phyloP scores from a whole-genome alignment of 2,329 filamentous ascomycete genomes.

The Fonsecaea pugnacius region DNA sequence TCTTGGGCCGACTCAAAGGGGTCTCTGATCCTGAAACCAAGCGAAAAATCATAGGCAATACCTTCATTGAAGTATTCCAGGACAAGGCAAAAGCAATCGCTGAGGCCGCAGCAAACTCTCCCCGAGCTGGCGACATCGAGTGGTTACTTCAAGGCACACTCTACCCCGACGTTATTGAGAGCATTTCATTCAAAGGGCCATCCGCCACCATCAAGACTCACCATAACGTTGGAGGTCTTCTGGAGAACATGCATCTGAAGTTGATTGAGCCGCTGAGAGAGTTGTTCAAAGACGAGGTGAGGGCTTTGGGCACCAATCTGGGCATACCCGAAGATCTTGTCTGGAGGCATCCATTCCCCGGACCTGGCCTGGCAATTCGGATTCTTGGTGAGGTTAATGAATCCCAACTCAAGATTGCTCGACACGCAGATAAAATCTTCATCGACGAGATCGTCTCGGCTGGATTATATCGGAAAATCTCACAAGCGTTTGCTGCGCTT shows the following conservation, averaged over 20 bases:
- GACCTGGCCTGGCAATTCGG: conserved; percentile 74
- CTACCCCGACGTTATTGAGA: conserved; percentile 75
- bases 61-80: conserved; percentile 83
- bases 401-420: conserved; percentile 76
- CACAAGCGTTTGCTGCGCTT: conserved; percentile 72
- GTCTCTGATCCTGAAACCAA: conserved; percentile 82
- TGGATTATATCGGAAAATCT: conserved; percentile 61
- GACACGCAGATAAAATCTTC: conserved; percentile 53
- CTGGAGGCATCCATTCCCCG: conserved; percentile 78
- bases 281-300: conserved; percentile 84
- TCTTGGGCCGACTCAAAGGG: conserved; percentile 76
- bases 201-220: conserved; percentile 75
- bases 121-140: conserved; percentile 73
- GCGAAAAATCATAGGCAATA: conserved; percentile 85
- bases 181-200: conserved; percentile 73
- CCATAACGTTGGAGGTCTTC: conserved; percentile 72
- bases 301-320: conserved; percentile 69
- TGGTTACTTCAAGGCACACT: conserved; percentile 88
- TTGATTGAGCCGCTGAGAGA: conserved; percentile 76
- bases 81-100: conserved; percentile 76
- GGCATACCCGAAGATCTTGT: conserved; percentile 76
- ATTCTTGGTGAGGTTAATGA: conserved; percentile 83
- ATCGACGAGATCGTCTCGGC: conserved; percentile 52
- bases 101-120: conserved; percentile 67
- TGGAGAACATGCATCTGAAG: conserved; percentile 59